phyloP scores from a whole-genome alignment of 441 rosid species.

The Biscutella laevigata region DNA sequence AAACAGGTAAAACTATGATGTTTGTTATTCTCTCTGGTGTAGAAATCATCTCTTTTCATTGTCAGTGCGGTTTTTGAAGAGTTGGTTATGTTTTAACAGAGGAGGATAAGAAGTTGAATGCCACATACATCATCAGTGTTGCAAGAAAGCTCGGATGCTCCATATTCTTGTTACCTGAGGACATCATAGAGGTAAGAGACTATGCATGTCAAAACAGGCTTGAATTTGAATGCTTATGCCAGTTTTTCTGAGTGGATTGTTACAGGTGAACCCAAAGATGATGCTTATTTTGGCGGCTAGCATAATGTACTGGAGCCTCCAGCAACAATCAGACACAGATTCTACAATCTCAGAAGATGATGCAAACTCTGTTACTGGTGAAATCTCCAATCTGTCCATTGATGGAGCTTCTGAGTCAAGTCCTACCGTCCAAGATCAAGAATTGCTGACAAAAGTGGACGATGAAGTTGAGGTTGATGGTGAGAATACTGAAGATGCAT shows the following conservation, averaged over 20 bases:
- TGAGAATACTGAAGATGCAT: slow-evolving; percentile 16
- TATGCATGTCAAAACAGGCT: slow-evolving; percentile 7
- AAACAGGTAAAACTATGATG: slow-evolving; percentile 41
- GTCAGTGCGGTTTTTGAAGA: not conserved
- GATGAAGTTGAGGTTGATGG: slow-evolving; percentile 12
- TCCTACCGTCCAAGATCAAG: slow-evolving; percentile 13
- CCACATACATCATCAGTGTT: slow-evolving; percentile 90
- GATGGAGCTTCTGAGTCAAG: slow-evolving; percentile 27
- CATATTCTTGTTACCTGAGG: slow-evolving; percentile 94
- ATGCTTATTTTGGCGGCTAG: slow-evolving; percentile 78
- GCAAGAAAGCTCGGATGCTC: slow-evolving; percentile 97
- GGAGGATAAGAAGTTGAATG: slow-evolving; percentile 88
- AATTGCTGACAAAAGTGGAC: slow-evolving; percentile 3
- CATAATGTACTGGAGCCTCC: slow-evolving; percentile 91
- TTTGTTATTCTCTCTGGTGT: slow-evolving; percentile 1
- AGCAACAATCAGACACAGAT: slow-evolving; percentile 38
- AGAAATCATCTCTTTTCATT: not conserved
- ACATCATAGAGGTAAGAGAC: slow-evolving; percentile 80
- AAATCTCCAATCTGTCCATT: slow-evolving; percentile 34
- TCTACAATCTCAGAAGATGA: slow-evolving; percentile 33
- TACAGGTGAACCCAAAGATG: slow-evolving; percentile 93
- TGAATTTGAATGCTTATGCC: not conserved
- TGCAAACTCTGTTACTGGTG: slow-evolving; percentile 31
- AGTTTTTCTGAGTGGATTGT: not conserved
- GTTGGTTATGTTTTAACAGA: slow-evolving; percentile 42